Conservation (phyloP, 2,329 filamentous ascomycete genomes). For the Talaromyces sp. region DNA sequence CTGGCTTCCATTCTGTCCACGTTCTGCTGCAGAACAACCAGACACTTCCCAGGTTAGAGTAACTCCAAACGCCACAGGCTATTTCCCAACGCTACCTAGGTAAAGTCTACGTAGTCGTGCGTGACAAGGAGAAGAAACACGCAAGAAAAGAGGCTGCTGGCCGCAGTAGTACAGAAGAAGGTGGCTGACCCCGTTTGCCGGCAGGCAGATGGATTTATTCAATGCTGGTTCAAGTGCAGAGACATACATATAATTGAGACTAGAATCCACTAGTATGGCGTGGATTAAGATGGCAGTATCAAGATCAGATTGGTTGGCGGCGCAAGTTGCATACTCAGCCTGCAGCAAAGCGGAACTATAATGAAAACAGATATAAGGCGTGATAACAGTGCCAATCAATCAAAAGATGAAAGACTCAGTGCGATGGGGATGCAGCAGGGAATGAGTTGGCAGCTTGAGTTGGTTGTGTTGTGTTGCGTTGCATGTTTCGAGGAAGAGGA, state of each 20-base stretch:
- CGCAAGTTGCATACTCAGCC: conserved; percentile 21
- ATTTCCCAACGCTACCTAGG: background rate
- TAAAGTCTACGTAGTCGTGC: conserved; percentile 5
- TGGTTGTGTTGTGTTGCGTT: conserved; percentile 4
- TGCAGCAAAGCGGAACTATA: conserved; percentile 18
- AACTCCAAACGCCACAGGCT: conserved; percentile 4
- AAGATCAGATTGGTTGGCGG: conserved; percentile 20
- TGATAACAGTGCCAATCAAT: background rate
- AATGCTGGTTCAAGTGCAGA: conserved; percentile 1
- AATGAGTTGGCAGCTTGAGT: conserved; percentile 23
- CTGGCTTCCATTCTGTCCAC: conserved; percentile 33
- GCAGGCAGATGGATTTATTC: conserved; percentile 4
- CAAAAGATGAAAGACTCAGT: background rate
- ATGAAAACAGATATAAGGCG: conserved; percentile 1
- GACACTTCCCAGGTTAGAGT: background rate
- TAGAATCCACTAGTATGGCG: conserved; percentile 19
- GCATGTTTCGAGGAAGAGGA: background rate
- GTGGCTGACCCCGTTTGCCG: background rate
- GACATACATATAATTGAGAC: conserved; percentile 1
- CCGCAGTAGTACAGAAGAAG: conserved; percentile 8
- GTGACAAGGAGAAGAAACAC: conserved; percentile 1
- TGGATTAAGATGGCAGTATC: conserved; percentile 1
- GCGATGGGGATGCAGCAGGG: conserved; percentile 9
- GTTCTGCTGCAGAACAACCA: conserved; percentile 13
- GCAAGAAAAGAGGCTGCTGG: conserved; percentile 3